Base-by-base conservation (phyloP, 305 asterid species). In the Plantago coronopus region DNA sequence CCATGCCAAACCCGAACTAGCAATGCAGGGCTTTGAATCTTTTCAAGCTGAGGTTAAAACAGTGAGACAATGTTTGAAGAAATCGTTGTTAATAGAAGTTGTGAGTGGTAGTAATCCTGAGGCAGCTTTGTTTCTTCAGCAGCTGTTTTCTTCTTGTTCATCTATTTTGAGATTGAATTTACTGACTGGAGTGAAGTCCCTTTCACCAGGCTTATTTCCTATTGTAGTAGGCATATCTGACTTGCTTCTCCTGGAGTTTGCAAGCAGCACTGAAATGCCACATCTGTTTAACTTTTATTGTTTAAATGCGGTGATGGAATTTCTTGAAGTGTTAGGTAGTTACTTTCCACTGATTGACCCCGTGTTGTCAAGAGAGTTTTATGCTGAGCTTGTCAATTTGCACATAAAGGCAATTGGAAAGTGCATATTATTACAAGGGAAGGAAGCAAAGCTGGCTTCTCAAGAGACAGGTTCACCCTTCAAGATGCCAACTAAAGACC, bases 371-470 rank as follows among this genome's bases (percentile, higher is more conserved):
- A 76, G 83, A 71, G 83, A 83, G 57, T 65, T 81, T 66, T 84
- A 71, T 70, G 78, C 45, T 62, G 74, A 71, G 71, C 76, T 86
- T 62, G 78, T 86, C 69, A 88, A 80, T 65, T 78, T 88, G 66
- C 95, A 91, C 76, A 67, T 88, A 81, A 78, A 72, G 81, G 83
- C 79, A 67, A 79, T 88, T 25, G 98, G 96, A 25, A 84, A 87
- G 74, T 91, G 98, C 86, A 91, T 88, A 59, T 79, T 77, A 59
- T 77, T 86, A 57, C 90, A 86, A 76, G 88, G 93, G 57, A 91
- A 80, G 76, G 71, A 80, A 43, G 87, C 95, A 70, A 72, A 74
- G 77, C 70, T 86, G 64, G 87, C 83, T 63, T 82, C 88, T 66
- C 80, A 79, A 50, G 91, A 80, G 76, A 68, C 77, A 31, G 89